Base-by-base conservation (phyloP, 495 filamentous ascomycete genomes). In the Penicillium riverlandense region DNA sequence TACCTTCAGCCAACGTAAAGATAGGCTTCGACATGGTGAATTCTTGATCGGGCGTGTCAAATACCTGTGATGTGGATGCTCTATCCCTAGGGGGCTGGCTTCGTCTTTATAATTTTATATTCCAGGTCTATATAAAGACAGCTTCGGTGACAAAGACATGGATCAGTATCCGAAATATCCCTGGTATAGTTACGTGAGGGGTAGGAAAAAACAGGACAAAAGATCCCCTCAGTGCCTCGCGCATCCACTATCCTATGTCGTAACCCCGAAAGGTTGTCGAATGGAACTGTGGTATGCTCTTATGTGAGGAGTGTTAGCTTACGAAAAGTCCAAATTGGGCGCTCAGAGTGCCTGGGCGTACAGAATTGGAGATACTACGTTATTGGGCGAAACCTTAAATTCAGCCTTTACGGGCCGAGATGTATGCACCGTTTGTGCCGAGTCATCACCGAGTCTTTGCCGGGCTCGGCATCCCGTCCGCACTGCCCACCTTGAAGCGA, bases 1-100 rank as follows among this genome's bases (percentile, higher is more conserved):
- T 49, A 59, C 56, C 56, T 47, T 59, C 56, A 1, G 56, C 56
- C 16, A 59, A 39, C 0, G 56, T 59, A 16, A 53, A 59, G 11
- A 35, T 34, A 14, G 37, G 48, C 12, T 52, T 54, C 11, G 45
- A 34, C 51, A 58, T 58, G 32, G 38, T 28, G 12, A 11, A 29
- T 42, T 22, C 22, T 22, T 22, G 2, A 4, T 22, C 22, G 22
- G 22, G 4, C 22, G 22, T 22, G 22, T 4, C 22, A 22, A 6
- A 3, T 22, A 22, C 22, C 1, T 0, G 4, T 4, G 22, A 22
- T 16, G 22, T 22, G 22, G 22, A 22, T 22, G 22, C 22, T 22
- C 22, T 22, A 22, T 22, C 4, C 22, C 22, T 22, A 22, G 10
- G 40, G 32, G 30, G 9, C 12, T 22, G 29, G 5, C 1, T 13